Percentiles rank a stretch among this genome's conserved stretches.
Conservation (phyloP, 2,329 filamentous ascomycete species). For the Helotiales sp. region DNA sequence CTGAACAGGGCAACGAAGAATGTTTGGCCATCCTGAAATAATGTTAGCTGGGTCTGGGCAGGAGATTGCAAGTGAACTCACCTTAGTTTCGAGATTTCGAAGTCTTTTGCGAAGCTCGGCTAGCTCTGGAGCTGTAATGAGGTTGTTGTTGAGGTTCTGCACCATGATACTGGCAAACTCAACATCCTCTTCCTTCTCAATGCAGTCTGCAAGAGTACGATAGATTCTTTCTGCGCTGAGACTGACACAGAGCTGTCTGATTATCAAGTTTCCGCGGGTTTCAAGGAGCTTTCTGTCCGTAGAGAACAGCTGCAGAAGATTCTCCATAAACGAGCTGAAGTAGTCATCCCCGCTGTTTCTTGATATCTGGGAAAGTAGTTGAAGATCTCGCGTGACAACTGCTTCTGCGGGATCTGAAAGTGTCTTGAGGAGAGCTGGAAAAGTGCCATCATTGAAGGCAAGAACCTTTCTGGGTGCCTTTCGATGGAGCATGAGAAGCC, state of each 20-base stretch:
- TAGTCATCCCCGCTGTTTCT: conserved; percentile 96
- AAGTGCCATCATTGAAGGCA: conserved; percentile 96
- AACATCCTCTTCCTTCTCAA: conserved; percentile 96
- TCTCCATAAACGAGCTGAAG: conserved; percentile 98
- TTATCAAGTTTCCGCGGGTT: conserved; percentile 93
- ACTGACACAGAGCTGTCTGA: conserved; percentile 90
- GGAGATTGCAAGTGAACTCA: conserved; percentile 43
- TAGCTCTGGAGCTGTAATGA: conserved; percentile 95
- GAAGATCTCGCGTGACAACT: conserved; percentile 92
- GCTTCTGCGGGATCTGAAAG: conserved; percentile 94
- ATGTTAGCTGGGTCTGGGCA: conserved; percentile 23
- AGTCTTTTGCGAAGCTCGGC: conserved; percentile 88
- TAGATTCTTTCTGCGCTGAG: conserved; percentile 95
- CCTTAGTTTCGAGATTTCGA: conserved; percentile 86
- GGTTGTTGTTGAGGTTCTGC: conserved; percentile 97
- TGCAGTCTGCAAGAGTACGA: conserved; percentile 90
- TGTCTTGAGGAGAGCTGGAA: conserved; percentile 93
- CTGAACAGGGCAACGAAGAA: conserved; percentile 95
- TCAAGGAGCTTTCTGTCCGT: conserved; percentile 91
- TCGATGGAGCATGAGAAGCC: conserved; percentile 96
- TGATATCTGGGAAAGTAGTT: conserved; percentile 94
- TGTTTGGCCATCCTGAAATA: conserved; percentile 79
- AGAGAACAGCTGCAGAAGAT: conserved; percentile 90
- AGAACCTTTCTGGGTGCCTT: conserved; percentile 93
- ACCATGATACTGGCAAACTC: conserved; percentile 99